Conservation (phyloP, 306 rosid species). For the Bauhinia variegata region DNA sequence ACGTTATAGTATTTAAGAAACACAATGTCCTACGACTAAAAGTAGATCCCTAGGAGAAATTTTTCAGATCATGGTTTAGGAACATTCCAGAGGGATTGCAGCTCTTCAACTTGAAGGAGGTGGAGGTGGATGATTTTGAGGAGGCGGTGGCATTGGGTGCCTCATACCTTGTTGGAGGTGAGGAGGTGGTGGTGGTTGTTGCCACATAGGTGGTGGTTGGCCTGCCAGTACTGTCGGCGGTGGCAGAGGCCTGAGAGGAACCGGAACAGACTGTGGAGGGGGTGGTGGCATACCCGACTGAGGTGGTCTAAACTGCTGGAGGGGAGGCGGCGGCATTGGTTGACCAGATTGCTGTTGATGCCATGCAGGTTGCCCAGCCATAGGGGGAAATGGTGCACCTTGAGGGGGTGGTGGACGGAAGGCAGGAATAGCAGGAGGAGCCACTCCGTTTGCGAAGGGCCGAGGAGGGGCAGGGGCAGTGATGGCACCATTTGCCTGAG, state of each 20-base stretch:
- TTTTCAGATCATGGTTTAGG: slow-evolving; percentile 20
- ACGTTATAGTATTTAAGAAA: too few relatives aligned
- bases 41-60: slow-evolving; percentile 6
- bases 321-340: slow-evolving; percentile 52
- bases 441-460: slow-evolving; percentile 78
- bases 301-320: slow-evolving; percentile 91
- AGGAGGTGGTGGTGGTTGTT: slow-evolving; percentile 78
- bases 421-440: slow-evolving; percentile 59
- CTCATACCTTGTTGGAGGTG: slow-evolving; percentile 56
- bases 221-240: slow-evolving; percentile 87
- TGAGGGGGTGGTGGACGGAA: slow-evolving; percentile 88
- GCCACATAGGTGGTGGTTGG: slow-evolving; percentile 78
- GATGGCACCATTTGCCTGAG: slow-evolving; percentile 66
- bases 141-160: slow-evolving; percentile 73
- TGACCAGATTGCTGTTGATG: slow-evolving; percentile 83
- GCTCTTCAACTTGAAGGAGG: slow-evolving; percentile 53
- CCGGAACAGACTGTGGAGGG: slow-evolving; percentile 55
- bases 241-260: slow-evolving; percentile 78
- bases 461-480: slow-evolving; percentile 72
- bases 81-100: slow-evolving; percentile 18
- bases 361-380: slow-evolving; percentile 74
- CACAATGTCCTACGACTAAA: slow-evolving; percentile 32
- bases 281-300: too few relatives aligned
- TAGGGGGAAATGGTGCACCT: slow-evolving; percentile 66
- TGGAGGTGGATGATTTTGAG: slow-evolving; percentile 46